Evolutionary conservation across 495 filamentous ascomycete genomes (phyloP).

Genomic region (Staphylotrichum longicolle): DNA sequence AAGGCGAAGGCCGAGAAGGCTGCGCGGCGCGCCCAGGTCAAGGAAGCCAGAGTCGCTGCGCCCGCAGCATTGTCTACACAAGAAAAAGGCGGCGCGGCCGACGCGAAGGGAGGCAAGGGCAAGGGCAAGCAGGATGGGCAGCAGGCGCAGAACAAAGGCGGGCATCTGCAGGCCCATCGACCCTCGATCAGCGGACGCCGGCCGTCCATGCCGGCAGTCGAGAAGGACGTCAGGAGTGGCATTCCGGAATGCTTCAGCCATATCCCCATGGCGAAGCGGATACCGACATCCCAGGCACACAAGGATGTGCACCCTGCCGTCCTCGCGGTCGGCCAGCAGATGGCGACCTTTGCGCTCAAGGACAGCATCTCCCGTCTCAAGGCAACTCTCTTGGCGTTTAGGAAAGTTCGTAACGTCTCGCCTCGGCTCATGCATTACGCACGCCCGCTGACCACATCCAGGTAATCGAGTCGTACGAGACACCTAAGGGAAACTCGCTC

Average conservation of each 20-base stretch:
- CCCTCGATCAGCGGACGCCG: conserved; percentile 36
- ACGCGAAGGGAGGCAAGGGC: conserved; percentile 42
- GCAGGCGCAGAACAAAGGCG: conserved; percentile 34
- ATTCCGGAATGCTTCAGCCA: conserved; percentile 75
- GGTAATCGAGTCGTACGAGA: conserved; percentile 90
- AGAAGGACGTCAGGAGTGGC: conserved; percentile 45
- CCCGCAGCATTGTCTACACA: conserved; percentile 16
- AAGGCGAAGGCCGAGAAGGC: conserved; percentile 76
- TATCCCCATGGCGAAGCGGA: conserved; percentile 72
- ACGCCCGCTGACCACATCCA: conserved; percentile 34
- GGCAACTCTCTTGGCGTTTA: conserved; percentile 83
- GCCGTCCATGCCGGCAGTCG: conserved; percentile 49
- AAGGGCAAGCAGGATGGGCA: conserved; percentile 53
- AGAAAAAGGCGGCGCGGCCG: conserved; percentile 19
- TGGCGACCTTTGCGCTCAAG: conserved; percentile 83
- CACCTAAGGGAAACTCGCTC: conserved; percentile 76
- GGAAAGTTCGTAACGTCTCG: conserved; percentile 58
- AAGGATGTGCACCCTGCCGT: conserved; percentile 92
- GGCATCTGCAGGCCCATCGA: conserved; percentile 33
- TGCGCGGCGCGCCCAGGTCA: conserved; percentile 64
- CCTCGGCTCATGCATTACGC: neutral
- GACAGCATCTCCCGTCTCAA: conserved; percentile 88
- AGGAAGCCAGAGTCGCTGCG: conserved; percentile 45
- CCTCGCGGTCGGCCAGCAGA: conserved; percentile 80
- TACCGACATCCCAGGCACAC: conserved; percentile 68